Evolutionary conservation across 1,284 basidiomycete species (phyloP).

Genomic region (Singerocomus inundabilis): DNA sequence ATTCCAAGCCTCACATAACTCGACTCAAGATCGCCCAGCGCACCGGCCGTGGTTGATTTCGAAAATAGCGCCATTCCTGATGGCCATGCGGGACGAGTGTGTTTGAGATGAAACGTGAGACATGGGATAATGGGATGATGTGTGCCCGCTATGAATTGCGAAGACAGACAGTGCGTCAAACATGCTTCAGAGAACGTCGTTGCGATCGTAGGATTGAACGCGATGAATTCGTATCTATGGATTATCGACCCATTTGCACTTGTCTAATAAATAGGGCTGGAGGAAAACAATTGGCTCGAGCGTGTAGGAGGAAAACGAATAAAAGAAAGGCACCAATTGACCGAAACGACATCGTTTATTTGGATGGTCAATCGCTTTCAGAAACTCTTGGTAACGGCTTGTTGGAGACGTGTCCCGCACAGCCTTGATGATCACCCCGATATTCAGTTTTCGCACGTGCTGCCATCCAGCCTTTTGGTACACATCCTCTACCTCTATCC

Average conservation of each 20-base stretch:
- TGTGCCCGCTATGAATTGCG: no score
- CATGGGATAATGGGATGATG: no score
- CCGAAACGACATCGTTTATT: conserved; percentile 74
- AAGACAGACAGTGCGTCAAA: conserved; percentile 77
- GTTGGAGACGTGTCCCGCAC: conserved; percentile 58
- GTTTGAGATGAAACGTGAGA: conserved; percentile 79
- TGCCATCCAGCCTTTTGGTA: no score
- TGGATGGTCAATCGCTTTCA: conserved; percentile 73
- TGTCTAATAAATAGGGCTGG: conserved; percentile 44
- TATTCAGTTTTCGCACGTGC: no score
- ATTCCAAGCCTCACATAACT: conserved; percentile 45
- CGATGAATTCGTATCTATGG: conserved; percentile 71
- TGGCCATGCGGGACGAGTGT: conserved; percentile 81
- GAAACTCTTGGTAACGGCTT: conserved; percentile 48
- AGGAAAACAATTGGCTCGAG: neutral
- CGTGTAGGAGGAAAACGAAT: neutral
- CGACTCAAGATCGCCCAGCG: conserved; percentile 56
- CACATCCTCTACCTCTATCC: no score
- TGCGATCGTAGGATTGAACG: conserved; percentile 73
- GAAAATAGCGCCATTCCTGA: conserved; percentile 80
- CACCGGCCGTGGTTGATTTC: conserved; percentile 78
- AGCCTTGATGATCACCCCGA: no score
- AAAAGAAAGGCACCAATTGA: conserved; percentile 48
- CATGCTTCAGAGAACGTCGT: conserved; percentile 82
- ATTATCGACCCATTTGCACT: conserved; percentile 56